These are phyloP conservation scores for Phytophthora aleatoria DNA, from an alignment of 352 stramenopile genomes.

Conservation along the genomic window DNA sequence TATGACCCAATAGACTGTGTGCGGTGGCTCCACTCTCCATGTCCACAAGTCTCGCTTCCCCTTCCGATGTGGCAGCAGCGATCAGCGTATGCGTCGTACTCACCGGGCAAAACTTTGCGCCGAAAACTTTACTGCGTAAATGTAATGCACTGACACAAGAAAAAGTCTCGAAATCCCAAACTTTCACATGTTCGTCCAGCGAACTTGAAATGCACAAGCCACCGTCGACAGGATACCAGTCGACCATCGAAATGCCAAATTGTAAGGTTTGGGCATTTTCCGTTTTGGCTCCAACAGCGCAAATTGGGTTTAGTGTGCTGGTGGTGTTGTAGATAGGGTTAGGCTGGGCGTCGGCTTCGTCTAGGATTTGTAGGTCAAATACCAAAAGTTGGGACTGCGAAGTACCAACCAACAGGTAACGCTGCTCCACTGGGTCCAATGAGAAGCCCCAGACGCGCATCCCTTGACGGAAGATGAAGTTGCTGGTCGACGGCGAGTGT, in stretches of 20 bases:
- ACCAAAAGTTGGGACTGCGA: slow-evolving; percentile 61
- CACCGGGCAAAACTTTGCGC: slow-evolving; percentile 68
- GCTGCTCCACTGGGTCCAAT: slow-evolving; percentile 62
- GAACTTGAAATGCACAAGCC: slow-evolving; percentile 82
- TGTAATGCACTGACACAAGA: slow-evolving; percentile 64
- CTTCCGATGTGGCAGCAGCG: slow-evolving; percentile 61
- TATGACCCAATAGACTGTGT: slow-evolving; percentile 79
- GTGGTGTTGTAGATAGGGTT: slow-evolving; percentile 39
- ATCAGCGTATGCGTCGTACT: slow-evolving; percentile 66
- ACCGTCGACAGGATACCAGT: slow-evolving; percentile 88
- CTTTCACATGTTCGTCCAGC: slow-evolving; percentile 64
- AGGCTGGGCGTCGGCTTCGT: slow-evolving; percentile 26
- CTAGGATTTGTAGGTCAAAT: slow-evolving; percentile 63
- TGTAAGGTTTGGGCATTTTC: slow-evolving; percentile 28
- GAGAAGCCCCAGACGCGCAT: slow-evolving; percentile 70
- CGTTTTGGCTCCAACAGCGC: slow-evolving; percentile 17
- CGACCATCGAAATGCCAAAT: slow-evolving; percentile 77
- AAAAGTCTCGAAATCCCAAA: slow-evolving; percentile 85
- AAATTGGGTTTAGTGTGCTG: slow-evolving; percentile 37
- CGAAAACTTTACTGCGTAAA: slow-evolving; percentile 65
- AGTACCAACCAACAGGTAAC: slow-evolving; percentile 64
- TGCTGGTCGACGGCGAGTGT: slow-evolving; percentile 28
- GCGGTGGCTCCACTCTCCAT: slow-evolving; percentile 62
- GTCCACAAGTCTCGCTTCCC: slow-evolving; percentile 79
- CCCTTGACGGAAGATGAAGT: slow-evolving; percentile 66